These are phyloP conservation scores for Russula griseocarnosa DNA, from an alignment of 768 basidiomycete genomes.

Conservation along the genomic window DNA sequence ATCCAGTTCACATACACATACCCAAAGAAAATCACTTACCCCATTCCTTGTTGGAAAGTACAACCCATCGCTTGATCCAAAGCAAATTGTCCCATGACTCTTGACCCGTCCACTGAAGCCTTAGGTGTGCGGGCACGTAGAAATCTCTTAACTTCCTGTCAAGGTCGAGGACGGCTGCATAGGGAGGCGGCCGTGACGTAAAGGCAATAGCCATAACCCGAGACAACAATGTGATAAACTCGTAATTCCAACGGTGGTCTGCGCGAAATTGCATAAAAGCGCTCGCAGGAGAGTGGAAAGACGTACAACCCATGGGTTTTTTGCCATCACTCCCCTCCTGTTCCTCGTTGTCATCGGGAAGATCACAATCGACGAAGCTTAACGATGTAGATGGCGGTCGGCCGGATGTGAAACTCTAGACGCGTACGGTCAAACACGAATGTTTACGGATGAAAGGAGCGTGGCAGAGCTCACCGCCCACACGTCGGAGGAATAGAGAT, in stretches of 20 bases:
- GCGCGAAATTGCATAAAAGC: not conserved
- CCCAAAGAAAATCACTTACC: constrained; percentile 29
- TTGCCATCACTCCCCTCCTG: constrained; percentile 9
- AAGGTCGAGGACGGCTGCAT: constrained; percentile 50
- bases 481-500: constrained; percentile 60
- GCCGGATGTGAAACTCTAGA: constrained; percentile 32
- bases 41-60: constrained; percentile 33
- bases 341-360: constrained; percentile 27
- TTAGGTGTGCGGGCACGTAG: constrained; percentile 44
- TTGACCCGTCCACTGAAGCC: constrained; percentile 35
- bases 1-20: constrained; percentile 12
- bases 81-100: constrained; percentile 7
- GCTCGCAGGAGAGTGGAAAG: not conserved
- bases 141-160: constrained; percentile 62
- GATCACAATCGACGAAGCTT: constrained; percentile 31
- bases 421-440: not conserved
- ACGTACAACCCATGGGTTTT: constrained; percentile 23
- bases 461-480: constrained; percentile 44
- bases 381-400: constrained; percentile 31
- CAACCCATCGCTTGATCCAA: constrained; percentile 26
- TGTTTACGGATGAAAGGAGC: not conserved
- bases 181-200: constrained; percentile 46
- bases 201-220: constrained; percentile 35
- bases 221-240: constrained; percentile 49
- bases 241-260: constrained; percentile 54